A percentile compares a stretch with the other conserved stretches of the same genome.
These are phyloP conservation scores for Globisporangium takayamanum DNA, from an alignment of 352 stramenopile genomes.

Conservation along the genomic window DNA sequence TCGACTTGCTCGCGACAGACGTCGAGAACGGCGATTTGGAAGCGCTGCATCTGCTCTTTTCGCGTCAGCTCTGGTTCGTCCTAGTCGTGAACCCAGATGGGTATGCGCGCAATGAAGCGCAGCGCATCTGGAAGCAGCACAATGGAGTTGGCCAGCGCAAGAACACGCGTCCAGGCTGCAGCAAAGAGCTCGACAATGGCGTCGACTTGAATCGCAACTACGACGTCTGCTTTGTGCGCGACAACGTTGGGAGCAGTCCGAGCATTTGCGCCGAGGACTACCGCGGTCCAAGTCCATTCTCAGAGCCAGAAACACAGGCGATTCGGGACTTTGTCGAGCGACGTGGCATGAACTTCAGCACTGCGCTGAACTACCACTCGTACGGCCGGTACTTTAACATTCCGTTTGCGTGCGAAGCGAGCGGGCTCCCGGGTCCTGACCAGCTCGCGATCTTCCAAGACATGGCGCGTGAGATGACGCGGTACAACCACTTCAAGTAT, in stretches of 20 bases:
- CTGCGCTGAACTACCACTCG: slow-evolving; percentile 80
- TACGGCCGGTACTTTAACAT: slow-evolving; percentile 83
- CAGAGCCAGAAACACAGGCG: slow-evolving; percentile 73
- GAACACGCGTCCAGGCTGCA: slow-evolving; percentile 41
- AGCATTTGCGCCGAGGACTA: slow-evolving; percentile 72
- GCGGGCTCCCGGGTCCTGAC: slow-evolving; percentile 28
- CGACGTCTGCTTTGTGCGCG: slow-evolving; percentile 64
- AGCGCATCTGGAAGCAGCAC: slow-evolving; percentile 41
- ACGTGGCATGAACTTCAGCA: slow-evolving; percentile 38
- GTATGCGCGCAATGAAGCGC: slow-evolving; percentile 68
- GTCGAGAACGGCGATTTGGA: slow-evolving; percentile 51
- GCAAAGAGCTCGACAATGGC: slow-evolving; percentile 29
- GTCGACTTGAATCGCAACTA: slow-evolving; percentile 87
- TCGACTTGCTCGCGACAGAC: slow-evolving; percentile 63
- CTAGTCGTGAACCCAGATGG: slow-evolving; percentile 79
- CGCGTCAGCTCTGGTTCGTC: slow-evolving; percentile 80
- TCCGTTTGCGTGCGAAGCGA: slow-evolving; percentile 71
- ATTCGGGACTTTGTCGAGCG: slow-evolving; percentile 63
- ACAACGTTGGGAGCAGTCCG: slow-evolving; percentile 57
- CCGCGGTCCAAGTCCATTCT: slow-evolving; percentile 58
- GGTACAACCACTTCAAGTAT: slow-evolving; percentile 69
- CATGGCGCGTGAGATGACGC: slow-evolving; percentile 62
- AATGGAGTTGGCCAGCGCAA: slow-evolving; percentile 55
- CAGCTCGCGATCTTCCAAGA: slow-evolving; percentile 38
- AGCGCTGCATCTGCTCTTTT: slow-evolving; percentile 43